Percentiles rank a stretch among this genome's conserved stretches.
Evolutionary conservation across 75 land plant species (phyloP).

Genomic region (Cryptomeria japonica): DNA sequence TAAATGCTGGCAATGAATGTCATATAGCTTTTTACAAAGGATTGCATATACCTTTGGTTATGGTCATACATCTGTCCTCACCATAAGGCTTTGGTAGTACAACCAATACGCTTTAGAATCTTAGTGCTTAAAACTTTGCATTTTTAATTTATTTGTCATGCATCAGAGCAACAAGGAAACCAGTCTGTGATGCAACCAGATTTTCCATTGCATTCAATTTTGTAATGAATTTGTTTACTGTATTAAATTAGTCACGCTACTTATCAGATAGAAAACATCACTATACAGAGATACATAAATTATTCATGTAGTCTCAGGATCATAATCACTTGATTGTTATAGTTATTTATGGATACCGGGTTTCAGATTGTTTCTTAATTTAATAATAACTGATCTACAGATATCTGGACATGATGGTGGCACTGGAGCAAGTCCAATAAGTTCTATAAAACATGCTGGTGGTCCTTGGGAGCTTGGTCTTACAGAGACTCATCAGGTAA

Average conservation of each 20-base stretch:
- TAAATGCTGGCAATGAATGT: not conserved
- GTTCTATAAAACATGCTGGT: constrained; percentile 99
- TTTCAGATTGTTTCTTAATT: not conserved
- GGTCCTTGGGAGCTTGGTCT: constrained; percentile 99
- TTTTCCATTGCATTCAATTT: not conserved
- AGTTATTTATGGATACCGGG: not conserved
- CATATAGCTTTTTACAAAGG: not conserved
- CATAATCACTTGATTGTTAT: not conserved
- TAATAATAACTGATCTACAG: constrained; percentile 33
- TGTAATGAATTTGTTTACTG: not conserved
- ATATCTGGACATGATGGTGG: constrained; percentile 99
- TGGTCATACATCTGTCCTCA: not conserved
- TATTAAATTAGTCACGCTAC: not conserved
- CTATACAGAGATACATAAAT: not conserved
- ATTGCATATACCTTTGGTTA: not conserved
- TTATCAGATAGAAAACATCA: not conserved
- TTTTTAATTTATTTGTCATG: not conserved
- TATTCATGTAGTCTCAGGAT: not conserved
- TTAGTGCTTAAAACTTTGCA: not conserved
- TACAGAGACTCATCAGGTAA: constrained; percentile 93
- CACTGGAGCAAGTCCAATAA: constrained; percentile 97
- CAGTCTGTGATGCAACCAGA: not conserved
- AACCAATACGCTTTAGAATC: not conserved
- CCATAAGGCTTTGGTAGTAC: not conserved
- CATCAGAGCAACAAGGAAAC: not conserved